Evolutionary conservation across 805 yeast genomes (phyloP).

Genomic region (Metschnikowia drakensbergensis): DNA sequence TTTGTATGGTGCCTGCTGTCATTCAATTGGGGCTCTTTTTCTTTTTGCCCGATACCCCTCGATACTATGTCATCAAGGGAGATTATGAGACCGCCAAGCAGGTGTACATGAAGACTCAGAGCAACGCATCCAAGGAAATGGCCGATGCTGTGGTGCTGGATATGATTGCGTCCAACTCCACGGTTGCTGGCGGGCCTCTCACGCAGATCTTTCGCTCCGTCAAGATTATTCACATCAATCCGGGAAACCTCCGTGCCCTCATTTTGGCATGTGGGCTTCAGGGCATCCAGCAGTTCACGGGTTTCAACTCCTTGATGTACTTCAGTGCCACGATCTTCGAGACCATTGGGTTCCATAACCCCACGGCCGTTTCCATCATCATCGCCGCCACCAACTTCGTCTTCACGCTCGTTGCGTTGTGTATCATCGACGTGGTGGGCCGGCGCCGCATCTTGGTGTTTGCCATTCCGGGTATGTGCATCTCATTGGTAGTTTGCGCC

Average conservation of each 20-base stretch:
- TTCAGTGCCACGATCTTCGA: slow-evolving; percentile 90
- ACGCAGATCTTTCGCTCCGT: slow-evolving; percentile 57
- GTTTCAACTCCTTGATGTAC: slow-evolving; percentile 95
- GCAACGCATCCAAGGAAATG: slow-evolving; percentile 56
- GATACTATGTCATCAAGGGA: slow-evolving; percentile 76
- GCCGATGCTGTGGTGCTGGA: slow-evolving; percentile 68
- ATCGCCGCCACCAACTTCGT: slow-evolving; percentile 93
- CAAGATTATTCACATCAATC: slow-evolving; percentile 58
- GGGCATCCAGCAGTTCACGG: slow-evolving; percentile 95
- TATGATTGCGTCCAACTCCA: slow-evolving; percentile 45
- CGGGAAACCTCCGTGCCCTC: slow-evolving; percentile 84
- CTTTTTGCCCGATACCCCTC: slow-evolving; percentile 94
- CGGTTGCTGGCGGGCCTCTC: slow-evolving; percentile 42
- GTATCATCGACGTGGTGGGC: slow-evolving; percentile 83
- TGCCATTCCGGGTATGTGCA: slow-evolving; percentile 84
- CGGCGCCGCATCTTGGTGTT: slow-evolving; percentile 75
- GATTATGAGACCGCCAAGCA: slow-evolving; percentile 58
- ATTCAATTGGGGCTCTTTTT: slow-evolving; percentile 71
- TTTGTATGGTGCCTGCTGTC: slow-evolving; percentile 83
- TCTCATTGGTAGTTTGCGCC: slow-evolving; percentile 74
- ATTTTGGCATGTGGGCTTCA: slow-evolving; percentile 89
- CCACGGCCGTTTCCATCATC: slow-evolving; percentile 93
- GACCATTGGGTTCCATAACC: slow-evolving; percentile 80
- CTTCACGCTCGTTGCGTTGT: slow-evolving; percentile 80
- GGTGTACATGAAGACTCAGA: slow-evolving; percentile 63